Evolutionary conservation across 345 rosid genomes (phyloP).

Genomic region (Syzygium aqueum): DNA sequence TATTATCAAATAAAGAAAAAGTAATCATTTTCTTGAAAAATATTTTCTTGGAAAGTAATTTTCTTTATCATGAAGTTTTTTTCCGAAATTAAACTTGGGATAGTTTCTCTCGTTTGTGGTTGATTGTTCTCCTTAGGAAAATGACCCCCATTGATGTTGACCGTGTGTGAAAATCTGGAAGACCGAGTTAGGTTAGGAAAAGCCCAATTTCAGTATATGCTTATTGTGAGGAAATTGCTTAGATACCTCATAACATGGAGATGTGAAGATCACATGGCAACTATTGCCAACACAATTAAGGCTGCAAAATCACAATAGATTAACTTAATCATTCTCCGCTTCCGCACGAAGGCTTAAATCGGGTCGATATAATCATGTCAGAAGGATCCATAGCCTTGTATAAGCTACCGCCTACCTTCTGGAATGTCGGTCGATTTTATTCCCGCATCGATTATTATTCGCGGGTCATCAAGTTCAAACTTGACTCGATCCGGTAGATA

Average conservation of each 20-base stretch:
- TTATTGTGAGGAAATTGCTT: background rate
- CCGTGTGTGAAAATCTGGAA: background rate
- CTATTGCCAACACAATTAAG: background rate
- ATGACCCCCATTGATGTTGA: background rate
- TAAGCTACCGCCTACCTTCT: background rate
- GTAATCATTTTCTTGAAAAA: too few species aligned
- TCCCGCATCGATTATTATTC: background rate
- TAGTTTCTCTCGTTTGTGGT: background rate
- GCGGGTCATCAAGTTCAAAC: background rate
- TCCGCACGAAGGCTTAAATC: background rate
- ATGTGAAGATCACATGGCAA: background rate
- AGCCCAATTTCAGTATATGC: background rate
- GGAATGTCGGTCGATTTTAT: background rate
- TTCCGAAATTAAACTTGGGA: background rate
- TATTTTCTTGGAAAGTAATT: too few species aligned
- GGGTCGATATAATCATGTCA: background rate
- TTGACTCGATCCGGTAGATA: background rate
- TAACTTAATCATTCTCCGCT: too few species aligned
- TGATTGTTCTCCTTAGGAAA: background rate
- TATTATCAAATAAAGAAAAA: too few species aligned
- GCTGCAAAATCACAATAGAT: background rate
- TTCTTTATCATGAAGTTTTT: too few species aligned
- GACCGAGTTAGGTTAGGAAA: background rate
- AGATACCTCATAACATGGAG: background rate
- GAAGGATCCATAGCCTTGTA: background rate